Percentiles rank a stretch among this genome's conserved stretches.
Evolutionary conservation across 2,329 filamentous ascomycete species (phyloP).

Genomic region (Pyricularia pennisetigena): DNA sequence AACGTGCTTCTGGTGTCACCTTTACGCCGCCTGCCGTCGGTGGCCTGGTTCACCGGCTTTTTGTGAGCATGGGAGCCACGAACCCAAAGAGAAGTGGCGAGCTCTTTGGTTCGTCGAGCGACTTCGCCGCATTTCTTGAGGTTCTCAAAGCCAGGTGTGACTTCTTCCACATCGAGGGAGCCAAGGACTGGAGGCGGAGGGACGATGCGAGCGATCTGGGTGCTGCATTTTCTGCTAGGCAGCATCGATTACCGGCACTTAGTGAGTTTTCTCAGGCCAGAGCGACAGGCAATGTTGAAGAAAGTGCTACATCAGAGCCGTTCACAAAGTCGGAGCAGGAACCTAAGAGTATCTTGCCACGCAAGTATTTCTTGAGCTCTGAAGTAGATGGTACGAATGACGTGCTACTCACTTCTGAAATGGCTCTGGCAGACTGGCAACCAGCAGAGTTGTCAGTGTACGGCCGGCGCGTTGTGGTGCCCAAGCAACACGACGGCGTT

Average conservation of each 20-base stretch:
- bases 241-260: neutral
- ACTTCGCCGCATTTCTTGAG: constrained; percentile 68
- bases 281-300: neutral
- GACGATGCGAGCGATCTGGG: constrained; percentile 25
- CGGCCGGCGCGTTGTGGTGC: constrained; percentile 51
- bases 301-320: neutral
- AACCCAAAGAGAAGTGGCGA: constrained; percentile 25
- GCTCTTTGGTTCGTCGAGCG: constrained; percentile 51
- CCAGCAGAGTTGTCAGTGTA: constrained; percentile 43
- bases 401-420: neutral
- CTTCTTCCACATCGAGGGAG: constrained; percentile 75
- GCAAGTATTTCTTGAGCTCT: neutral
- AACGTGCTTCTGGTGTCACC: constrained; percentile 62
- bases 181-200: constrained; percentile 58
- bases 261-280: neutral
- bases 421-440: constrained; percentile 23
- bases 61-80: constrained; percentile 18
- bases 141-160: constrained; percentile 70
- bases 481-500: constrained; percentile 44
- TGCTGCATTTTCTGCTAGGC: neutral
- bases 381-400: neutral
- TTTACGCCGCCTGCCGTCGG: constrained; percentile 48
- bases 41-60: constrained; percentile 36
- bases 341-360: neutral
- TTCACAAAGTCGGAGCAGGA: neutral